Percentiles rank a stretch among this genome's conserved stretches.
These are phyloP conservation scores for Ascochyta viciae-villosae DNA, from an alignment of 2,329 filamentous ascomycete species.

Conservation along the genomic window DNA sequence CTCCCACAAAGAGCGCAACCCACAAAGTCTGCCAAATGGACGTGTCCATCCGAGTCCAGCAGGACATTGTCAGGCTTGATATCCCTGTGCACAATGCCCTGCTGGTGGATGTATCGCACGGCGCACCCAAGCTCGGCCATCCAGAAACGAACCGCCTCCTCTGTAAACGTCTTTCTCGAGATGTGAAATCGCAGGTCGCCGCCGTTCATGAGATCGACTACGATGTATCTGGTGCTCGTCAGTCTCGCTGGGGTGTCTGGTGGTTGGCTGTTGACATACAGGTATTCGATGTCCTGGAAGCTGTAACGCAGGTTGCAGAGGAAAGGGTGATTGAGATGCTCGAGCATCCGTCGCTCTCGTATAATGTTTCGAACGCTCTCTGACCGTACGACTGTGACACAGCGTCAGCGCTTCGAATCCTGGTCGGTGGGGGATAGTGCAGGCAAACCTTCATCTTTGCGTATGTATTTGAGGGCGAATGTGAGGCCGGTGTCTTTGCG, in stretches of 20 bases:
- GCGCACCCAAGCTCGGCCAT: slow-evolving; percentile 94
- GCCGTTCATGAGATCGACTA: slow-evolving; percentile 97
- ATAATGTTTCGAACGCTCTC: slow-evolving; percentile 99
- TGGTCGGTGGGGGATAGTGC: slow-evolving; percentile 1
- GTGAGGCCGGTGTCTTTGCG: slow-evolving; percentile 92
- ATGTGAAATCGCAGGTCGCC: slow-evolving; percentile 98
- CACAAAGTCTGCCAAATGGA: slow-evolving; percentile 97
- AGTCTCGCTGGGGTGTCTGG: not conserved
- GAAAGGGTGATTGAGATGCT: slow-evolving; percentile 97
- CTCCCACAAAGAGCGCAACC: slow-evolving; percentile 45
- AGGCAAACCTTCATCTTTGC: slow-evolving; percentile 91
- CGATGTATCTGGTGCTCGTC: slow-evolving; percentile 66
- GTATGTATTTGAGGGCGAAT: slow-evolving; percentile 97
- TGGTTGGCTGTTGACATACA: slow-evolving; percentile 55
- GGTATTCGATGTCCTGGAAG: slow-evolving; percentile 98
- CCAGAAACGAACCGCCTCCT: slow-evolving; percentile 97
- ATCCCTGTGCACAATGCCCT: slow-evolving; percentile 53
- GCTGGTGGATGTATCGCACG: slow-evolving; percentile 62
- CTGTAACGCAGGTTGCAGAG: slow-evolving; percentile 98
- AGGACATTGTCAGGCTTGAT: slow-evolving; percentile 54
- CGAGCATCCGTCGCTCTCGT: slow-evolving; percentile 94
- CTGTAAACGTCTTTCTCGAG: slow-evolving; percentile 95
- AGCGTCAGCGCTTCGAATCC: slow-evolving; percentile 31
- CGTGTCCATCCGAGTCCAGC: slow-evolving; percentile 65
- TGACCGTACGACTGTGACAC: slow-evolving; percentile 81